Base-by-base conservation (phyloP, 345 rosid genomes). In the Lagerstroemia speciosa region DNA sequence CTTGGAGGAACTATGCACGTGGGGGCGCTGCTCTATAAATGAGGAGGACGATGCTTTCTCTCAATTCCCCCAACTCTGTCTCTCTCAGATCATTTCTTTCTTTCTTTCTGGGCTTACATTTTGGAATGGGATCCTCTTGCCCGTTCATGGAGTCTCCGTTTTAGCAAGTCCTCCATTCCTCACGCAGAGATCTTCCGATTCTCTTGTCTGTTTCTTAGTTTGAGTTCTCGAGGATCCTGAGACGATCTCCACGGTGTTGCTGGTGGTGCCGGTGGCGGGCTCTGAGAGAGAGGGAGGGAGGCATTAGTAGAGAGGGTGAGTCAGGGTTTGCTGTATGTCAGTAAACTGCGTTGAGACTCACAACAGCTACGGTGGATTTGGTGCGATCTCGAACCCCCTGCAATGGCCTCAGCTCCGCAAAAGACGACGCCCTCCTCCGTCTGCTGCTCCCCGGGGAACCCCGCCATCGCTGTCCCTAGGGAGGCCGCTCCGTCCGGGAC, bases 341-440 rank as follows among this genome's bases (percentile, higher is more conserved):
- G 83, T 82, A 72, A 90, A 86, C 72, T 93, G 92, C 75, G 69
- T 70, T 45, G 92, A 74, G 84, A 76, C 81, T 76, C 76, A 77
- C 76, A 76, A 78, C 77, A 82, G 88, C 77, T 75, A 74, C 78
- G 84, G 89, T 82, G 97, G 90, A 86, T 83, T 89, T 81, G 92
- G 96, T 53, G 89, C 79, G 79, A 89, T 86, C 58, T 84, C 82
- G 43, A 93, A 93, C 77, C 97, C 97, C 52, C 73, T 87, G 65
- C 98, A 91, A 93, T 91, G 97, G 92, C 97, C 97, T 66, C 97
- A 90, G 57, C 86, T 89, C 33, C 89, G 97, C 69, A 90, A 91
- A 87, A 80, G 80, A 69, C 92, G 92, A 78, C 96, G 97, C 80
- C 79, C 70, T 63, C 72, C 73, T 67, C 80, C 36, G 38, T 77